These are phyloP conservation scores for Gymnopilus dilepis DNA, from an alignment of 768 basidiomycete genomes.

Conservation along the genomic window DNA sequence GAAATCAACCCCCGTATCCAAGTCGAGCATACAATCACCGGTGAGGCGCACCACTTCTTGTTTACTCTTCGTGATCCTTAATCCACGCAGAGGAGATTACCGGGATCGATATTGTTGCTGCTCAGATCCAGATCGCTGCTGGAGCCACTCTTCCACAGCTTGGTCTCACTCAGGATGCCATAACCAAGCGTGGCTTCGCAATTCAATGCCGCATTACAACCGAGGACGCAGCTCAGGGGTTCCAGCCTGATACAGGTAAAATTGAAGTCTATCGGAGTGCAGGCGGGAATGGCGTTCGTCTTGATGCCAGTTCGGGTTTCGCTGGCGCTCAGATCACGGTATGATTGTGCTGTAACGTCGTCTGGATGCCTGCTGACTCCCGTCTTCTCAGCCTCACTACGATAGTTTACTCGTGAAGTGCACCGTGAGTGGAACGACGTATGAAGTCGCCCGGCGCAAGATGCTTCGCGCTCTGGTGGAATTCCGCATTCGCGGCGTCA, in stretches of 20 bases:
- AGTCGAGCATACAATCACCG: constrained; percentile 99
- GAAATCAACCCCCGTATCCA: constrained; percentile 99
- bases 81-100: constrained; percentile 89
- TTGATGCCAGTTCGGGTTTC: constrained; percentile 97
- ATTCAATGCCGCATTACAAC: constrained; percentile 99
- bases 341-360: constrained; percentile 27
- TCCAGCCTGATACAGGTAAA: constrained; percentile 99
- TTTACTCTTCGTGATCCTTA: background rate
- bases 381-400: constrained; percentile 81
- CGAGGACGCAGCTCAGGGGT: constrained; percentile 88
- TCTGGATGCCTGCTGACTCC: background rate
- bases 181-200: constrained; percentile 94
- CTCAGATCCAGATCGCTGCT: constrained; percentile 99
- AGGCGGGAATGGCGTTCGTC: constrained; percentile 96
- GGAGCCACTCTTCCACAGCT: constrained; percentile 95
- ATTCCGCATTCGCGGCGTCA: constrained; percentile 99
- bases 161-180: constrained; percentile 94
- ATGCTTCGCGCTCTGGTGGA: constrained; percentile 99
- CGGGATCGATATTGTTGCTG: constrained; percentile 98
- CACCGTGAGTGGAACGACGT: constrained; percentile 94
- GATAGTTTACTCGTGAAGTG: constrained; percentile 98
- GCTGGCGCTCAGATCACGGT: constrained; percentile 99
- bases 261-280: constrained; percentile 99
- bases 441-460: constrained; percentile 97
- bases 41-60: constrained; percentile 44